phyloP scores from a whole-genome alignment of 768 basidiomycete genomes.

The Calvatia gigantea region DNA sequence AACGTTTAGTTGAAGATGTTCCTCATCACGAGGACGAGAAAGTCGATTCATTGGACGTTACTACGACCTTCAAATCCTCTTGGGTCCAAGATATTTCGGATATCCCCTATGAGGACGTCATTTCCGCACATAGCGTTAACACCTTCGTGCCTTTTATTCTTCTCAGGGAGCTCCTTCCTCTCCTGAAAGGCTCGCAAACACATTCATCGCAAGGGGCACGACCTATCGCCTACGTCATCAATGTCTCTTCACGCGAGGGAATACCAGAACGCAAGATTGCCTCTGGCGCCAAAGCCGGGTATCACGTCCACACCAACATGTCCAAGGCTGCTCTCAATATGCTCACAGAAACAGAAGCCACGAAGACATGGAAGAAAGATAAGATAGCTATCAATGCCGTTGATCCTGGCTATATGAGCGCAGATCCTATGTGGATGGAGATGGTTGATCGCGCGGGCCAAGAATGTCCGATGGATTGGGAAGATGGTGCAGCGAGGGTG shows the following conservation, averaged over 20 bases:
- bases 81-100: slow-evolving; percentile 31
- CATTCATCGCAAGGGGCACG: too few species aligned
- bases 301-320: slow-evolving; percentile 36
- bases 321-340: slow-evolving; percentile 35
- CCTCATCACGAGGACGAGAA: background rate
- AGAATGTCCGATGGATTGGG: slow-evolving; percentile 28
- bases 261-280: slow-evolving; percentile 25
- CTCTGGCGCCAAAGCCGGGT: slow-evolving; percentile 21
- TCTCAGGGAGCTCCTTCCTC: slow-evolving; percentile 27
- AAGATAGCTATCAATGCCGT: slow-evolving; percentile 30
- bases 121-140: slow-evolving; percentile 33
- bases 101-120: slow-evolving; percentile 33
- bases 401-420: slow-evolving; percentile 35
- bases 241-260: slow-evolving; percentile 34
- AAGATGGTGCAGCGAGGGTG: slow-evolving; percentile 30
- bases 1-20: background rate
- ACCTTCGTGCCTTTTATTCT: slow-evolving; percentile 35
- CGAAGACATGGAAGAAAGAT: slow-evolving; percentile 23
- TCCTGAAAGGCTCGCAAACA: slow-evolving; percentile 18
- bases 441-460: slow-evolving; percentile 20
- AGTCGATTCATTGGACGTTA: too few species aligned
- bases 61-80: slow-evolving; percentile 19
- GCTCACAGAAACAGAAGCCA: slow-evolving; percentile 32
- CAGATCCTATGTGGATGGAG: slow-evolving; percentile 29
- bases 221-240: slow-evolving; percentile 29